These are phyloP conservation scores for Bipolaris oryzae DNA, from an alignment of 2,329 filamentous ascomycete genomes.

Conservation along the genomic window DNA sequence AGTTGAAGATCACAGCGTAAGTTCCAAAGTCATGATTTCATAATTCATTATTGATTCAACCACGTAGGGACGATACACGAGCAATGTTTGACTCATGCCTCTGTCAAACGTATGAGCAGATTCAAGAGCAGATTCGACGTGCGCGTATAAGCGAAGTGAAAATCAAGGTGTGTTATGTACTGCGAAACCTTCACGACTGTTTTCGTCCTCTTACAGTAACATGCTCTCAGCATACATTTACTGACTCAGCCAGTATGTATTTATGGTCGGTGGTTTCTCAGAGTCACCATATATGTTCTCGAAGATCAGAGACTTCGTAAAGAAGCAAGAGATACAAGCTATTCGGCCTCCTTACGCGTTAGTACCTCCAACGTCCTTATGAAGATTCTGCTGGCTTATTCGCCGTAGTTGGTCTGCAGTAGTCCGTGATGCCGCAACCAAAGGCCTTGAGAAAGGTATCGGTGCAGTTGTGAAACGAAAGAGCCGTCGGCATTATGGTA, in stretches of 20 bases:
- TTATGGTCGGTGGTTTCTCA: slow-evolving; percentile 39
- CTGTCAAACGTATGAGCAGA: slow-evolving; percentile 17
- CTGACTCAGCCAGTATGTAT: slow-evolving; percentile 10
- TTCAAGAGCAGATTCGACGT: slow-evolving; percentile 18
- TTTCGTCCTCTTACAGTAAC: too few species aligned
- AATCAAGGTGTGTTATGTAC: slow-evolving; percentile 15
- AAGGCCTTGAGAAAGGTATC: slow-evolving; percentile 27
- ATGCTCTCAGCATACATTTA: too few species aligned
- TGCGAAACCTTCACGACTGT: too few species aligned
- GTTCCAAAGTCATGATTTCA: background rate
- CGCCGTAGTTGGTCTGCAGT: slow-evolving; percentile 34
- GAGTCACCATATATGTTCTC: slow-evolving; percentile 31
- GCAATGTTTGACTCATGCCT: slow-evolving; percentile 27
- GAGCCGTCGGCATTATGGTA: slow-evolving; percentile 33
- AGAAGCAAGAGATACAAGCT: background rate
- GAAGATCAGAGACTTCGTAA: slow-evolving; percentile 15
- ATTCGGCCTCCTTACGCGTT: slow-evolving; percentile 30
- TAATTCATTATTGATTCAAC: background rate
- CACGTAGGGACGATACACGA: slow-evolving; percentile 26
- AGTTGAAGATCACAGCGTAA: slow-evolving; percentile 31
- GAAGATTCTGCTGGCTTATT: background rate
- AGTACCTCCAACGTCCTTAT: background rate
- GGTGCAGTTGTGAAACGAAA: slow-evolving; percentile 22
- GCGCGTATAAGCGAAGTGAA: background rate
- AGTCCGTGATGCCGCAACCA: slow-evolving; percentile 30